Evolutionary conservation across 176 grass and related monocot species (phyloP).

Genomic region (Saccharum officinarum): DNA sequence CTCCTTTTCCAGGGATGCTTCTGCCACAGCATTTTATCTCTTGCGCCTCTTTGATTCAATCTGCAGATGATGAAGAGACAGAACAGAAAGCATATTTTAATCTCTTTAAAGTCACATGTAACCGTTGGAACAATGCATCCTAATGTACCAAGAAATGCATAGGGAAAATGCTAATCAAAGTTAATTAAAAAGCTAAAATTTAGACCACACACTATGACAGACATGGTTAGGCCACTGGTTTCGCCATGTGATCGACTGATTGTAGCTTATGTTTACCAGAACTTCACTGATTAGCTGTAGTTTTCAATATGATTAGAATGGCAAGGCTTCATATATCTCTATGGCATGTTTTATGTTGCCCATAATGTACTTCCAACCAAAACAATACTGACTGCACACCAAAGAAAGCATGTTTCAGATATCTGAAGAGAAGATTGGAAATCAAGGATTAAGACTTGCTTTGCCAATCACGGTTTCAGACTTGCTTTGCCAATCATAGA

Average conservation of each 20-base stretch:
- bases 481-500: conserved; percentile 9
- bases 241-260: background rate
- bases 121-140: background rate
- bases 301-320: background rate
- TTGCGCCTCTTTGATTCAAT: conserved; percentile 73
- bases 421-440: background rate
- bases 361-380: background rate
- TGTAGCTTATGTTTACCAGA: background rate
- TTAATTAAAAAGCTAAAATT: background rate
- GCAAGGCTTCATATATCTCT: background rate
- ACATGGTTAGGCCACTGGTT: background rate
- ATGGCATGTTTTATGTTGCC: background rate
- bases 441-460: background rate
- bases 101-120: background rate
- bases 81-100: background rate
- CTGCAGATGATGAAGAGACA: conserved; percentile 39
- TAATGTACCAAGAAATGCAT: too few species aligned
- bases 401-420: background rate
- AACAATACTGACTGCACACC: background rate
- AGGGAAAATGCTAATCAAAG: too few species aligned
- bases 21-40: conserved; percentile 48
- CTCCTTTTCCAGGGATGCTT: conserved; percentile 29
- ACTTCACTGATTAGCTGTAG: background rate
- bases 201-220: background rate
- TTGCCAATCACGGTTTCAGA: background rate